Evolutionary conservation across 2,329 filamentous ascomycete genomes (phyloP).

Genomic region (Penicillium oxalicum): DNA sequence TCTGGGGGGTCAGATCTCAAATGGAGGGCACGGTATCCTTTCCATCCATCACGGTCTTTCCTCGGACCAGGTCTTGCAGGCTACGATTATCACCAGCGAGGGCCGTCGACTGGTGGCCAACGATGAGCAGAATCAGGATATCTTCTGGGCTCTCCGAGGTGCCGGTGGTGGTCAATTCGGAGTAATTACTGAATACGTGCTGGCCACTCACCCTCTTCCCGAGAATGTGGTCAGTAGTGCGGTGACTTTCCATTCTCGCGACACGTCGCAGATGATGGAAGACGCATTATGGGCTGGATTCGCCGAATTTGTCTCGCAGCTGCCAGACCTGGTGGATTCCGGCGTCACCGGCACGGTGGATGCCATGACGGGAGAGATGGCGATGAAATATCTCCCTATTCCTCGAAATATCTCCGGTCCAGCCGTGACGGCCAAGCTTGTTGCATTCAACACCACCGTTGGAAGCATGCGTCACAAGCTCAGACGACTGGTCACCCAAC

Average conservation of each 20-base stretch:
- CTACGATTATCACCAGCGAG: conserved; percentile 15
- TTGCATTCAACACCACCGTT: conserved; percentile 23
- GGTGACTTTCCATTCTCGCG: conserved; percentile 7
- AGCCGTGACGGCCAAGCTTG: conserved; percentile 14
- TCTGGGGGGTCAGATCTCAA: conserved; percentile 27
- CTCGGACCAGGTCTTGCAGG: conserved; percentile 24
- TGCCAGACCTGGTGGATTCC: conserved; percentile 28
- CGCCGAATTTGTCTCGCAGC: conserved; percentile 21
- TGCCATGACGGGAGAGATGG: conserved; percentile 18
- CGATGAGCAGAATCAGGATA: conserved; percentile 38
- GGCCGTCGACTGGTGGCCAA: conserved; percentile 33
- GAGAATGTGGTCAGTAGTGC: conserved; percentile 13
- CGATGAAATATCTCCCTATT: background rate
- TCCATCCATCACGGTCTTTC: conserved; percentile 22
- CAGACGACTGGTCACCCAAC: conserved; percentile 6
- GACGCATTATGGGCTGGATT: conserved; percentile 30
- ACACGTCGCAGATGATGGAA: conserved; percentile 12
- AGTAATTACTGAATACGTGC: conserved; percentile 19
- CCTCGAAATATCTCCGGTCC: background rate
- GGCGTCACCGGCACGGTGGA: conserved; percentile 22
- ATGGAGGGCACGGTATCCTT: conserved; percentile 25
- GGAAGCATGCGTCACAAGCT: conserved; percentile 15
- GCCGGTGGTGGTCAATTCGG: conserved; percentile 35
- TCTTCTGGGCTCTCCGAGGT: conserved; percentile 49
- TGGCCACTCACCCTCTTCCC: conserved; percentile 14